These are phyloP conservation scores for Puccinia novopanici DNA, from an alignment of 1,284 basidiomycete species.

Conservation along the genomic window DNA sequence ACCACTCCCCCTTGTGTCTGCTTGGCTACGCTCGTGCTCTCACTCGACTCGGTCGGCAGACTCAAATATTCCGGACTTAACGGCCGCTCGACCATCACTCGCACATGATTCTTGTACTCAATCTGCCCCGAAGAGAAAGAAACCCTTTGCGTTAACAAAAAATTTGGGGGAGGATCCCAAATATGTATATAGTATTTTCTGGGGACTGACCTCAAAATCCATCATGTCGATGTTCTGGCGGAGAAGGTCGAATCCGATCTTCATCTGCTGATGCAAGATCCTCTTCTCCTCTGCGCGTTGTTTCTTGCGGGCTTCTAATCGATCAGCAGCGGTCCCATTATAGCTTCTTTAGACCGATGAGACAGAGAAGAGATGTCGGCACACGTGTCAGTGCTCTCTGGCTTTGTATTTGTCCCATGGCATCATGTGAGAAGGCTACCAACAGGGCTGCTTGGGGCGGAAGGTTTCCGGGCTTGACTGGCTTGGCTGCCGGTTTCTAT, in stretches of 20 bases:
- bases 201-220: slow-evolving; percentile 39
- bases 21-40: background rate
- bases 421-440: background rate
- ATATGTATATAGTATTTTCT: background rate
- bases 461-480: slow-evolving; percentile 39
- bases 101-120: slow-evolving; percentile 47
- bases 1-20: background rate
- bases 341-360: background rate
- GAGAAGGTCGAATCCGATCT: slow-evolving; percentile 34
- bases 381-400: background rate
- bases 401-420: background rate
- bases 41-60: background rate
- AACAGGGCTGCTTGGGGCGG: slow-evolving; percentile 30
- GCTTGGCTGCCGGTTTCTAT: slow-evolving; percentile 21
- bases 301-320: slow-evolving; percentile 34
- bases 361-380: background rate
- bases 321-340: background rate
- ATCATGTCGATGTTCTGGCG: slow-evolving; percentile 36
- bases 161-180: background rate
- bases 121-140: slow-evolving; percentile 13
- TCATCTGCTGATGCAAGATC: slow-evolving; percentile 5
- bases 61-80: slow-evolving; percentile 8
- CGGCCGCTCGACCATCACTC: slow-evolving; percentile 29
- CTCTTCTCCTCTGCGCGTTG: slow-evolving; percentile 31
- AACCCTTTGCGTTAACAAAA: background rate